Evolutionary conservation across 2,329 filamentous ascomycete species (phyloP), one percentile per base, ranked within the genome.

Genomic region (Aspergillus sp.): DNA sequence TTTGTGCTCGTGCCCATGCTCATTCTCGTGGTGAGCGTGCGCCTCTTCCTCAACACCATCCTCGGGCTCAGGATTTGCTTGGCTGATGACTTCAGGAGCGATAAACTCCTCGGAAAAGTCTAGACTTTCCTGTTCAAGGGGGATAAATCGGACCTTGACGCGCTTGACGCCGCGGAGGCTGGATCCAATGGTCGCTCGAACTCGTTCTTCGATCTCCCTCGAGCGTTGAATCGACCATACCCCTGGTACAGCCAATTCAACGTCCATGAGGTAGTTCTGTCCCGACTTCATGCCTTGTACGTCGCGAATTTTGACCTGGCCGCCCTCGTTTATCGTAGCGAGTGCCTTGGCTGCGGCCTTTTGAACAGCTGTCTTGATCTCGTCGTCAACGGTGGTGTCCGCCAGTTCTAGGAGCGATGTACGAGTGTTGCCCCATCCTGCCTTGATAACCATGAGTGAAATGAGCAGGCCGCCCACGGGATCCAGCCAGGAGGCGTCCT

Each of bases 251-350:
- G 87, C 90, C 64, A 98, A 79, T 76, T 97, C 93, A 7, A 99
- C 77, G 69, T 98, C 95, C 69, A 98, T 89, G 31, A 98, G 83
- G 75, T 96, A 97, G 80, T 97, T 99, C 77, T 97, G 95, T 31
- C 95, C 95, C 3, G 92, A 95, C 80, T 99, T 99, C 78, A 97
- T 85, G 58, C 95, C 95, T 66, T 92, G 91, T 3, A 98, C 85
- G 49, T 91, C 90, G 49, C 90, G 86, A 50, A 97, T 80, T 71
- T 91, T 87, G 8, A 93, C 84, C 58, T 88, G 79, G 52, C 85
- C 80, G 53, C 85, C 81, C 54, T 84, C 80, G 55, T 76, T 76
- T 22, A 90, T 71, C 6, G 81, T 80, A 17, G 78, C 79, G 22
- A 95, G 78, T 4, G 85, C 87, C 68, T 85, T 86, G 34, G 80